Conservation (phyloP, 352 stramenopile species). For the Pythium graminicola region DNA sequence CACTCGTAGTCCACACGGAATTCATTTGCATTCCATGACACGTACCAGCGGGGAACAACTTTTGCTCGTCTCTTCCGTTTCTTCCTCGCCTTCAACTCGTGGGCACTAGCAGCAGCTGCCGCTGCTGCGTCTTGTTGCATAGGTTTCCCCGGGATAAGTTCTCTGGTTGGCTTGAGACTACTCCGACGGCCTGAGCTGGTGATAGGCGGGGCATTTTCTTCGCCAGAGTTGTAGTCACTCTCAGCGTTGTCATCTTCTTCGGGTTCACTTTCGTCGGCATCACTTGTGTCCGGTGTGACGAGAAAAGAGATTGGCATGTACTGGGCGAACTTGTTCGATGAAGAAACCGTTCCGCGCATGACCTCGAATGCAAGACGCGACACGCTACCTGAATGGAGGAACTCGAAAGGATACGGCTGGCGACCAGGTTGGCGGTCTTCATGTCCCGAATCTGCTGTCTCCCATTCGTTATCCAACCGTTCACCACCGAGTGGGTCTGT, state of each 20-base stretch:
- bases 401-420: constrained; percentile 56
- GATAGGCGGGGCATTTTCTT: constrained; percentile 28
- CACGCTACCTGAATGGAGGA: constrained; percentile 58
- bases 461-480: constrained; percentile 41
- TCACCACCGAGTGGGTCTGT: constrained; percentile 68
- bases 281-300: constrained; percentile 64
- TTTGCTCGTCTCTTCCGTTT: constrained; percentile 67
- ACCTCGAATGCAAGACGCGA: constrained; percentile 59
- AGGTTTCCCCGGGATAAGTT: constrained; percentile 12
- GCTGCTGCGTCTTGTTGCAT: constrained; percentile 18
- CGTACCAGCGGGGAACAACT: constrained; percentile 72
- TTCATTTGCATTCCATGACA: constrained; percentile 85
- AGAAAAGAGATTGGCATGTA: constrained; percentile 78
- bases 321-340: constrained; percentile 68
- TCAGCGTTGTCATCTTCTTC: constrained; percentile 52
- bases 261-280: constrained; percentile 57
- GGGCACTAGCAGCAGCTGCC: constrained; percentile 15
- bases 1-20: constrained; percentile 76
- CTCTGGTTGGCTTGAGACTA: constrained; percentile 29
- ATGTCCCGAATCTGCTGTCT: constrained; percentile 25
- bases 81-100: constrained; percentile 39
- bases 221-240: constrained; percentile 60
- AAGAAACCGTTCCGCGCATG: constrained; percentile 70
- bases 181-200: constrained; percentile 9
- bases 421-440: constrained; percentile 32